Evolutionary conservation across 1,139 yeast genomes (phyloP), one percentile per base, ranked within the genome.

Genomic region (Protomyces inundatus): DNA sequence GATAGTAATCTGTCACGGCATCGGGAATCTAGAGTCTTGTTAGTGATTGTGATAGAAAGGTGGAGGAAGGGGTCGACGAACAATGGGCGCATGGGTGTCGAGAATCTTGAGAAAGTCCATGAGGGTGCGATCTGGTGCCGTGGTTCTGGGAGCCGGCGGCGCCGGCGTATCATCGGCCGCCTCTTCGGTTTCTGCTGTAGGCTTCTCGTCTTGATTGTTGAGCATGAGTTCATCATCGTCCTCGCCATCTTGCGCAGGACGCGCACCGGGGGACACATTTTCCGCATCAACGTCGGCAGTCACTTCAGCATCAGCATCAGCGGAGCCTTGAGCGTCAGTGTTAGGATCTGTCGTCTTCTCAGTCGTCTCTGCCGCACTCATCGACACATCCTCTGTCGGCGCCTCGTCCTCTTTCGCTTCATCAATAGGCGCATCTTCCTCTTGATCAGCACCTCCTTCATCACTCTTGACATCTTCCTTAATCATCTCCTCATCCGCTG

Each of bases 1-100:
- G 77, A 72, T 93, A 93, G 74, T 90, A 93, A 72, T 93, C 98
- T 0, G 97, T 89, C n/a, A 95, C 98, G 0, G 96, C 95, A 73
- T 95, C 98, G 0, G 99, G 99, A 54, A 95, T 93, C 72, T 71
- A 54, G 14, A n/a, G 3, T 10, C 5, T 10, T 30, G 23, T 39
- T 12, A 14, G 37, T 14, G 12, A 3, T 4, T 6, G 30, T n/a
- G 12, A n/a, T 30, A 3, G 12, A 32, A 3, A 33, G 42, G 6
- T 23, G 23, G 2, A 23, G 23, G 23, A 23, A 23, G 6, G n/a
- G 3, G 56, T 23, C 16, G 23, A 45, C 73, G 32, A 45, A 71
- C 74, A 51, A 95, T 88, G 0, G 98, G 98, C 1, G 97, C 90
- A 74, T 87, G 90, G 66, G 90, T 96, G 68, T 90, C 96, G 91